Evolutionary conservation across 2,329 filamentous ascomycete genomes (phyloP), one percentile per base, ranked within the genome.

Genomic region (Alternaria ethzedia): DNA sequence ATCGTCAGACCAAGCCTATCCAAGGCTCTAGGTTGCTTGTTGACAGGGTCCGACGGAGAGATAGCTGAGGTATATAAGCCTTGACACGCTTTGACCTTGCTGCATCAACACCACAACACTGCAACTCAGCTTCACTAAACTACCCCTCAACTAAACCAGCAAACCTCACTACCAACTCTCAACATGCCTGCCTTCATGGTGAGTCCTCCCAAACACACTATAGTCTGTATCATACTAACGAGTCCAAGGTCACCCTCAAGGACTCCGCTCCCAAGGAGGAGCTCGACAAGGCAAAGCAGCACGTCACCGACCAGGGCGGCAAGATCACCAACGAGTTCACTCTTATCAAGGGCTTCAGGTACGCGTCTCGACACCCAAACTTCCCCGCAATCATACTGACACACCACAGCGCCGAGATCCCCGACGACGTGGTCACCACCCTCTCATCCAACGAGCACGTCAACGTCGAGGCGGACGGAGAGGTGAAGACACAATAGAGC

Each of bases 291-390:
- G 91, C 91, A 65, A 97, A 97, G 89, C 83, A 94, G 79, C 83
- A 90, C 63, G 91, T 90, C 72, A 83, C 79, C 64, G 86, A 90
- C 45, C 88, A 95, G 78, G 95, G 95, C 77, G 95, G 94, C 78
- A 89, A 88, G 81, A 96, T 98, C 83, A 88, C 83, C 59, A 89
- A 96, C 73, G 92, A 96, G 80, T 97, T 93, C 85, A 90, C 83
- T 65, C 82, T 97, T 73, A 94, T 97, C 86, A 96, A 95, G 84
- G 94, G 91, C 62, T 97, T 97, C 84, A 90, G 92, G 95, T 97
- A 89, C 72, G 92, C 85, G 47, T 11, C 46, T 32, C 13, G 5
- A 6, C 23, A 8, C 36, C 28, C 6, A 23, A 12, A 30, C 23
- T 51, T 55, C 30, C 26, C 28, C 66, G 68, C 23, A 70, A 6